A percentile compares a stretch with the other conserved stretches of the same genome.
These are phyloP conservation scores for Cotoneaster glaucophyllus DNA, from an alignment of 306 rosid species.

Conservation along the genomic window DNA sequence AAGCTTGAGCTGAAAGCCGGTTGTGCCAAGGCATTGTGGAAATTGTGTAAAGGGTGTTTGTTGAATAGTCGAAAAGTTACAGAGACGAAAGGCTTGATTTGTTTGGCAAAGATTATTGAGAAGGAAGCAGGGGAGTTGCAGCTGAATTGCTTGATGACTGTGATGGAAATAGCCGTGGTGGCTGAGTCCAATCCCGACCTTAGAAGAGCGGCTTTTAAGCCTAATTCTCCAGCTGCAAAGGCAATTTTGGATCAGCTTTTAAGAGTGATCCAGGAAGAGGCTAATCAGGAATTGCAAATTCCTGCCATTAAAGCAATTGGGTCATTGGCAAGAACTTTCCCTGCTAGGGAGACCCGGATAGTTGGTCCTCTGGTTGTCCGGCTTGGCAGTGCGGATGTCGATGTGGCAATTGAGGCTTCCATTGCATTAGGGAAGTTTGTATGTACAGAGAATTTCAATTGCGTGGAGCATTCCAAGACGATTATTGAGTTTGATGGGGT, in stretches of 20 bases:
- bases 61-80: slow-evolving; percentile 54
- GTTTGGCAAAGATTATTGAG: slow-evolving; percentile 76
- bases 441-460: slow-evolving; percentile 56
- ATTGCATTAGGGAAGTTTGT: slow-evolving; percentile 67
- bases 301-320: slow-evolving; percentile 77
- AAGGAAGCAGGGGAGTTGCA: slow-evolving; percentile 52
- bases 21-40: slow-evolving; percentile 86
- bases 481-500: slow-evolving; percentile 68
- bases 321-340: slow-evolving; percentile 67
- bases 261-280: slow-evolving; percentile 47
- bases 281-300: slow-evolving; percentile 30
- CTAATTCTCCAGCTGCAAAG: slow-evolving; percentile 58
- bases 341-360: slow-evolving; percentile 62
- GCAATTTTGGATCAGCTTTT: slow-evolving; percentile 74
- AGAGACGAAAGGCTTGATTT: slow-evolving; percentile 81
- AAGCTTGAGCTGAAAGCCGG: slow-evolving; percentile 49
- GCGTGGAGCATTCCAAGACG: slow-evolving; percentile 61
- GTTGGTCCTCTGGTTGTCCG: slow-evolving; percentile 65
- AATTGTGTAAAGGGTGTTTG: slow-evolving; percentile 50
- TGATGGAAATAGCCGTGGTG: slow-evolving; percentile 69
- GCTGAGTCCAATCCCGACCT: slow-evolving; percentile 64
- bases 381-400: slow-evolving; percentile 48
- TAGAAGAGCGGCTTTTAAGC: slow-evolving; percentile 67
- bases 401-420: slow-evolving; percentile 63
- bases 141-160: slow-evolving; percentile 67